Conservation (phyloP, 352 stramenopile genomes). For the Saprolegnia parasitica region DNA sequence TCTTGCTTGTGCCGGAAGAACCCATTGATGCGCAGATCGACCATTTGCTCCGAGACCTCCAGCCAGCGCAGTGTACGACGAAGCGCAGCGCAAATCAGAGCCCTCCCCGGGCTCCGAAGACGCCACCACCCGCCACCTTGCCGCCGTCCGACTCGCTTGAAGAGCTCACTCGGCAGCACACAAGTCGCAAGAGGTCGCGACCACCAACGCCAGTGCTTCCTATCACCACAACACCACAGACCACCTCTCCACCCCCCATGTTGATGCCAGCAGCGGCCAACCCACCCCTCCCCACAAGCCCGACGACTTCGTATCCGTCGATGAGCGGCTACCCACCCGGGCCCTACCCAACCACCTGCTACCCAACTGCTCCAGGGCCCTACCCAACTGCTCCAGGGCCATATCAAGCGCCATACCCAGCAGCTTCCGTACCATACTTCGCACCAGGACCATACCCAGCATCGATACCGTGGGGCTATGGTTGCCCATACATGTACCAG, state of each 20-base stretch:
- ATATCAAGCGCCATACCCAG: background rate
- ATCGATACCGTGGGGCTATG: background rate
- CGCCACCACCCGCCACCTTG: background rate
- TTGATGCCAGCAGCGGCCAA: background rate
- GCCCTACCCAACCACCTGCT: background rate
- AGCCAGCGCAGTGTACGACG: no score
- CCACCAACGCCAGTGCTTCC: background rate
- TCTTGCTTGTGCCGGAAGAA: background rate
- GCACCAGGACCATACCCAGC: slow-evolving; percentile 1
- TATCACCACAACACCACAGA: no score
- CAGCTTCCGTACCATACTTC: no score
- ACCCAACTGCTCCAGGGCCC: background rate
- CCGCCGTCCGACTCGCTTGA: slow-evolving; percentile 1
- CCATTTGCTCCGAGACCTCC: background rate
- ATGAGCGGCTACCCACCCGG: background rate
- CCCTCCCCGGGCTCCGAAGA: background rate
- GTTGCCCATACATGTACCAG: background rate
- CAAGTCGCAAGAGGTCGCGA: background rate
- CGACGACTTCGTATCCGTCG: background rate
- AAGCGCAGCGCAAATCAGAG: no score
- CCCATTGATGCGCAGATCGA: background rate
- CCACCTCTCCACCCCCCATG: no score
- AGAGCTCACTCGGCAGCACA: background rate
- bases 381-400: background rate
- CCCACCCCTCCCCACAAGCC: background rate